phyloP scores from a whole-genome alignment of 768 basidiomycete species.

The Agaricus sinodeliciosus region DNA sequence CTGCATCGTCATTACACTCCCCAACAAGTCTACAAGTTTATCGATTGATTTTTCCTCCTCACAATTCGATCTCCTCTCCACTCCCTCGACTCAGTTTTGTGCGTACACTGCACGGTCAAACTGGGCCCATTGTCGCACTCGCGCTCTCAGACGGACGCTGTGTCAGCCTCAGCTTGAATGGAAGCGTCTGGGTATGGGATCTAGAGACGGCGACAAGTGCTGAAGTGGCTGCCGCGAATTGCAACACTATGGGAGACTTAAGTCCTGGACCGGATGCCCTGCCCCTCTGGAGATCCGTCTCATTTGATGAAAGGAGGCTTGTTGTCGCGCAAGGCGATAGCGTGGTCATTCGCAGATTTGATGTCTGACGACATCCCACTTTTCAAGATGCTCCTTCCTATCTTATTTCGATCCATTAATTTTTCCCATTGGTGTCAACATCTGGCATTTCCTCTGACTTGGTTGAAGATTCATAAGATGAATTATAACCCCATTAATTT shows the following conservation, averaged over 20 bases:
- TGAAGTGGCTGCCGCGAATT: slow-evolving; percentile 29
- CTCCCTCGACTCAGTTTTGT: slow-evolving; percentile 65
- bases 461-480: background rate
- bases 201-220: slow-evolving; percentile 54
- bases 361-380: slow-evolving; percentile 32
- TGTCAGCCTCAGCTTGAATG: slow-evolving; percentile 65
- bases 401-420: slow-evolving; percentile 1
- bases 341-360: slow-evolving; percentile 49
- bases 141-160: slow-evolving; percentile 79
- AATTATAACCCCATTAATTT: slow-evolving; percentile 2
- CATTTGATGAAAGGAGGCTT: slow-evolving; percentile 72
- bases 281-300: slow-evolving; percentile 38
- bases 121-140: slow-evolving; percentile 57
- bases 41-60: slow-evolving; percentile 54
- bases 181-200: slow-evolving; percentile 84
- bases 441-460: background rate
- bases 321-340: slow-evolving; percentile 40
- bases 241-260: slow-evolving; percentile 13
- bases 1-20: slow-evolving; percentile 23
- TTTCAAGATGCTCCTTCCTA: slow-evolving; percentile 9
- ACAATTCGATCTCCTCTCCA: slow-evolving; percentile 38
- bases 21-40: slow-evolving; percentile 66
- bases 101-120: slow-evolving; percentile 64
- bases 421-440: slow-evolving; percentile 5
- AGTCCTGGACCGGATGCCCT: slow-evolving; percentile 10